A percentile compares a stretch with the other conserved stretches of the same genome.
phyloP scores from a whole-genome alignment of 805 yeast species.

The Candida mattraensis region DNA sequence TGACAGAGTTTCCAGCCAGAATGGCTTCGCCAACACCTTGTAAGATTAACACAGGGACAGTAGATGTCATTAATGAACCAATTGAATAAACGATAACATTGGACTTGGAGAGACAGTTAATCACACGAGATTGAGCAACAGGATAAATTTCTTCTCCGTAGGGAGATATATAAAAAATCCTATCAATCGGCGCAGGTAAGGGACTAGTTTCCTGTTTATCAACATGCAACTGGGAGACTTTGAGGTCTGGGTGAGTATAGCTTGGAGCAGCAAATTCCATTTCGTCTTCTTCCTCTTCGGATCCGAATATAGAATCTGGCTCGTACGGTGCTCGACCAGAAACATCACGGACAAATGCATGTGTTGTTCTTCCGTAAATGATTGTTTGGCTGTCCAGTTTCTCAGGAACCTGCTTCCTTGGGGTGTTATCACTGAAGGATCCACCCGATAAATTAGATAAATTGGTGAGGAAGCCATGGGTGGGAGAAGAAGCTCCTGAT shows the following conservation, averaged over 20 bases:
- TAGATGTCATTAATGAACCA: conserved; percentile 87
- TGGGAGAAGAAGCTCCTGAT: conserved; percentile 19
- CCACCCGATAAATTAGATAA: not conserved
- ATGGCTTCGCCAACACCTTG: conserved; percentile 73
- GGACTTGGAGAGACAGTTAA: conserved; percentile 47
- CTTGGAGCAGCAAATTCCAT: conserved; percentile 62
- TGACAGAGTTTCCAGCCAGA: conserved; percentile 5
- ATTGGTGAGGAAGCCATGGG: not conserved
- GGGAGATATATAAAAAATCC: conserved; percentile 80
- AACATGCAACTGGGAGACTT: conserved; percentile 72
- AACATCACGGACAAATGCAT: not conserved
- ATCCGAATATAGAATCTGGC: conserved; percentile 5
- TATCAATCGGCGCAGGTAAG: conserved; percentile 67
- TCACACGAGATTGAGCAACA: conserved; percentile 61
- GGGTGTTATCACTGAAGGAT: conserved; percentile 5
- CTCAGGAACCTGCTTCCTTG: conserved; percentile 1
- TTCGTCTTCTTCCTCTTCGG: conserved; percentile 20
- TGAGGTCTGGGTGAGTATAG: conserved; percentile 77
- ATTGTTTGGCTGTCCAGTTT: conserved; percentile 21
- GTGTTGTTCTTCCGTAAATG: conserved; percentile 17
- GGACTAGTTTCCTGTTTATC: conserved; percentile 59
- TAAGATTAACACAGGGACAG: conserved; percentile 72
- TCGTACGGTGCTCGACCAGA: conserved; percentile 5
- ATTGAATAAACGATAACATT: conserved; percentile 71
- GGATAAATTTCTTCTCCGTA: conserved; percentile 88